A percentile compares a stretch with the other conserved stretches of the same genome.
Evolutionary conservation across 768 basidiomycete species (phyloP).

Genomic region (Russula olivacea): DNA sequence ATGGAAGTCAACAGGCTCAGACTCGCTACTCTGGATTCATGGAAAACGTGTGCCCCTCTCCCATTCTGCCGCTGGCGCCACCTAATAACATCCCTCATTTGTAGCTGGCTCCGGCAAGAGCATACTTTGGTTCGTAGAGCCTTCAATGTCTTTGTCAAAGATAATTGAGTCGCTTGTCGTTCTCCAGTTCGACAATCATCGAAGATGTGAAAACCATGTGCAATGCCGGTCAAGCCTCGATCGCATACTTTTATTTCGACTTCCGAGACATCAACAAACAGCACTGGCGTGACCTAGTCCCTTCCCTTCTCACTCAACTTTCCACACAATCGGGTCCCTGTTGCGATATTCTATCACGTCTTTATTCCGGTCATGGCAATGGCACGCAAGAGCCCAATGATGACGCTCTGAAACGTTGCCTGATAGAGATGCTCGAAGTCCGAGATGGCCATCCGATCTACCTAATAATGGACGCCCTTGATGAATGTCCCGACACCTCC

Average conservation of each 20-base stretch:
- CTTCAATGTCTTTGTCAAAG: not conserved
- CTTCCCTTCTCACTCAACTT: slow-evolving; percentile 8
- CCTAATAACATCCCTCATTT: no score
- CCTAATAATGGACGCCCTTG: not conserved
- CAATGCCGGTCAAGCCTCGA: not conserved
- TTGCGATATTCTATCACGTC: not conserved
- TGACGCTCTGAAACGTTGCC: not conserved
- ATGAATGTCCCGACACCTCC: not conserved
- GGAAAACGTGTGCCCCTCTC: not conserved
- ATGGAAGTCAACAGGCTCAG: not conserved
- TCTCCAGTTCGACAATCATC: slow-evolving; percentile 6
- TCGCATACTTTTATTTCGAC: slow-evolving; percentile 6
- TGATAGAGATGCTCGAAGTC: not conserved
- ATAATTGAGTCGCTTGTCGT: not conserved
- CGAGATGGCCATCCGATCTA: not conserved
- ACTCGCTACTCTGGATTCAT: slow-evolving; percentile 1
- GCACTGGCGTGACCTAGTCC: not conserved
- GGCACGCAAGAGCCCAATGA: not conserved
- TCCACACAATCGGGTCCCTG: not conserved
- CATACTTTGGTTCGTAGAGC: slow-evolving; percentile 2
- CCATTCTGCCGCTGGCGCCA: not conserved
- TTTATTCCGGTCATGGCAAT: not conserved
- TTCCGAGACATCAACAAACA: not conserved
- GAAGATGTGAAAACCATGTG: not conserved
- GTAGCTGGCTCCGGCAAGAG: slow-evolving; percentile 14